Evolutionary conservation across 352 stramenopile genomes (phyloP).

Genomic region (Pythium dissimile): DNA sequence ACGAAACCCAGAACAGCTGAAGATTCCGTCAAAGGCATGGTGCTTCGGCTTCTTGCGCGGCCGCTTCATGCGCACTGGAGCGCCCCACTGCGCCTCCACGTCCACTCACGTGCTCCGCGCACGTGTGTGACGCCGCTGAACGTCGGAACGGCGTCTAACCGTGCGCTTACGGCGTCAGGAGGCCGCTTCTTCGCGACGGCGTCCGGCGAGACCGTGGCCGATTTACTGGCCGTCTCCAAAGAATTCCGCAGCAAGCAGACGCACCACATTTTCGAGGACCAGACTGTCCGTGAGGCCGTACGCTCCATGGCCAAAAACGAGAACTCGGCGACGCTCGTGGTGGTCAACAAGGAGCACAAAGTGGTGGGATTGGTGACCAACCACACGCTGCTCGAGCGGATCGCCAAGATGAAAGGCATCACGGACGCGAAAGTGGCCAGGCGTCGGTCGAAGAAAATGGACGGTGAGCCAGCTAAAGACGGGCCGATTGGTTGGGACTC

Average conservation of each 20-base stretch:
- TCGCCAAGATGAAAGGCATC: conserved; percentile 54
- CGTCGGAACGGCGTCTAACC: neutral
- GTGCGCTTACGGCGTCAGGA: neutral
- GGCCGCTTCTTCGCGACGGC: neutral
- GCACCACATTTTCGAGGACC: conserved; percentile 60
- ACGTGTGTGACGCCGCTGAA: neutral
- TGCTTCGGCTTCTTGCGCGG: conserved; percentile 12
- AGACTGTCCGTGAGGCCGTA: conserved; percentile 66
- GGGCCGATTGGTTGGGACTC: conserved; percentile 43
- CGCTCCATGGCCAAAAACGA: conserved; percentile 62
- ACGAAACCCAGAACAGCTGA: neutral
- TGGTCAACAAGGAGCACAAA: conserved; percentile 61
- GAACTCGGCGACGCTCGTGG: conserved; percentile 74
- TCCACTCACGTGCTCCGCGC: neutral
- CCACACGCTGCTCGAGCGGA: conserved; percentile 51
- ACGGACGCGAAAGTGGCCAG: conserved; percentile 5
- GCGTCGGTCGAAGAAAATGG: conserved; percentile 1
- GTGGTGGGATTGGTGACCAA: conserved; percentile 83
- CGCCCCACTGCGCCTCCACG: neutral
- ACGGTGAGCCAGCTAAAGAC: neutral
- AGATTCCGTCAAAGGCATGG: neutral
- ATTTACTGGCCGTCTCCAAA: conserved; percentile 67
- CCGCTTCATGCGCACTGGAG: conserved; percentile 9
- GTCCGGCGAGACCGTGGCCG: conserved; percentile 51
- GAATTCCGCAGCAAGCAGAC: conserved; percentile 74